Conservation (phyloP, 331 rosid genomes). For the Rosa hybrid region DNA sequence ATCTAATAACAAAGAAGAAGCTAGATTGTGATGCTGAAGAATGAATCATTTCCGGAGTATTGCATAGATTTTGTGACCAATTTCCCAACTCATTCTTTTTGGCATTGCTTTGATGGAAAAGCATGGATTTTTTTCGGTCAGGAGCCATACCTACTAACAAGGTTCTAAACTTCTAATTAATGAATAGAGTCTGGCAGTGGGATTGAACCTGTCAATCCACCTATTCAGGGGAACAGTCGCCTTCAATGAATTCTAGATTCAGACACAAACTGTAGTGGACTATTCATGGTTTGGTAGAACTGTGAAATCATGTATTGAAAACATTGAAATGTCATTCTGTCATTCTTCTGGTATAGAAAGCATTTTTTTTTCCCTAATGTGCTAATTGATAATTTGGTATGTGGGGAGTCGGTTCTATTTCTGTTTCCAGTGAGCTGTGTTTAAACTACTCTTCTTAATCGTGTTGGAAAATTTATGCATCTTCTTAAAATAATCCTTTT, state of each 20-base stretch:
- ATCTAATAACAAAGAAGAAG: neutral
- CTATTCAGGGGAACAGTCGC: neutral
- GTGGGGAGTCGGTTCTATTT: too few species aligned
- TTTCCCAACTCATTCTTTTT: neutral
- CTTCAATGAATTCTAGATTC: neutral
- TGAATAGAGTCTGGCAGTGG: neutral
- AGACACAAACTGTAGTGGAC: neutral
- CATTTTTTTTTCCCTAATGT: neutral
- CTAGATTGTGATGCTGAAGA: neutral
- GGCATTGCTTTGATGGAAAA: neutral
- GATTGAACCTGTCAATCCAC: neutral
- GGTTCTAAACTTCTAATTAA: neutral
- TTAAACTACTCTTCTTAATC: constrained; percentile 14
- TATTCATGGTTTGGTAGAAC: constrained; percentile 8
- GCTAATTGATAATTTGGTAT: neutral
- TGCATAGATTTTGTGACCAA: neutral
- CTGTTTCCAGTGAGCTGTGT: constrained; percentile 6
- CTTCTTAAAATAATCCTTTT: neutral
- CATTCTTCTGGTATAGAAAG: neutral
- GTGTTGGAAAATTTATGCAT: constrained; percentile 21
- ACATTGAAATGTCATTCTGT: neutral
- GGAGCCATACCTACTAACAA: neutral
- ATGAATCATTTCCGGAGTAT: neutral
- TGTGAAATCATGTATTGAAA: neutral
- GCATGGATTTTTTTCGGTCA: neutral